Evolutionary conservation across 305 asterid species (phyloP), one percentile per base, ranked within the genome.

Genomic region (Fraxinus greggii): DNA sequence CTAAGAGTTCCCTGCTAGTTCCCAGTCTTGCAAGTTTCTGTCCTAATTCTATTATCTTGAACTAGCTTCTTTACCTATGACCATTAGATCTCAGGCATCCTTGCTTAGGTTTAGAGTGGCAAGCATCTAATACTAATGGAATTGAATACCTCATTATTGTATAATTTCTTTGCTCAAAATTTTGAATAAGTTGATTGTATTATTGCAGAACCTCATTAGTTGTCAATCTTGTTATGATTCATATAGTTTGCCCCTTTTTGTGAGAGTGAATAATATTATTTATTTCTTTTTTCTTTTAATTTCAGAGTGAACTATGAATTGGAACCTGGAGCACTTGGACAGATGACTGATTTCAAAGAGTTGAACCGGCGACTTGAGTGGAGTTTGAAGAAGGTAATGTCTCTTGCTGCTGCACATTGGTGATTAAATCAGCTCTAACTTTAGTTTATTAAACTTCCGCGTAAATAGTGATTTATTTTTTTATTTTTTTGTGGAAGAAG

Each of bases 261-360:
- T 75, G 80, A 48, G 21, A 21, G 61, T 76, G 80, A 78, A 73
- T 78, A 31, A 76, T 45, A 7, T 69, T 59, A 54, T 51, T 51
- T 77, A 78, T 61, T 33, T 23, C 28, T 54, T 54, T 24, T 5
- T 56, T 74, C 82, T 42, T 7, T 28, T 65, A 65, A 51, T 86
- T 88, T 77, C 92, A 96, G 99, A 86, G 98, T 90, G 61, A 94
- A 91, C 86, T 96, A 94, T 82, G 99, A 93, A 85, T 74, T 96
- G 97, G 99, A 96, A 83, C 91, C 92, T 78, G 97, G 98, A 81
- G 89, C 92, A 85, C 91, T 80, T 90, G 99, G 99, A 76, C 99
- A 96, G 83, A 86, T 86, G 38, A 96, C 99, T 78, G 98, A 94
- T 89, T 96, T 96, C 87, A 96, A 94, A 86, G 99, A 96, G 88